A percentile compares a stretch with the other conserved stretches of the same genome.
phyloP scores from a whole-genome alignment of 2,329 filamentous ascomycete species.

The Aspergillus texensis region DNA sequence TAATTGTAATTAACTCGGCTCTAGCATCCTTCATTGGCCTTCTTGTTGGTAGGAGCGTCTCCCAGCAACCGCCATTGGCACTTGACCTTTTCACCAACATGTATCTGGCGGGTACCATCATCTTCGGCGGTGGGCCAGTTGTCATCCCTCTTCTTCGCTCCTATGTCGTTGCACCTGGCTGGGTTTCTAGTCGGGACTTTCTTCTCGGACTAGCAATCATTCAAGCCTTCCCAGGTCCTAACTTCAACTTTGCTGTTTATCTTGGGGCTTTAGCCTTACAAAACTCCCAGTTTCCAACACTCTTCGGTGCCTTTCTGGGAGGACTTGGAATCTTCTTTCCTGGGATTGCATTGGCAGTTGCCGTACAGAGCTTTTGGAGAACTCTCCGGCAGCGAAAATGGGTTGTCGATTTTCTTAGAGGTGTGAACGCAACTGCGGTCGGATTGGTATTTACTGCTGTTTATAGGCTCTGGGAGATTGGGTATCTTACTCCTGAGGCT shows the following conservation, averaged over 20 bases:
- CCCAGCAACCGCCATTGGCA: no score
- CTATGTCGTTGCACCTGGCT: constrained; percentile 66
- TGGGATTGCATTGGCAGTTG: constrained; percentile 38
- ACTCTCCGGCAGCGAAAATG: constrained; percentile 49
- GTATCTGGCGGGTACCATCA: constrained; percentile 72
- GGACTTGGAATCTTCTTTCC: constrained; percentile 50
- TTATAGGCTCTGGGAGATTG: constrained; percentile 65
- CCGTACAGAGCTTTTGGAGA: constrained; percentile 56
- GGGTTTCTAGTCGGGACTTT: constrained; percentile 72
- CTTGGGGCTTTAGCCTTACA: constrained; percentile 56
- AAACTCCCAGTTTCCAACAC: constrained; percentile 29
- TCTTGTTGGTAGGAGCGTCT: no score
- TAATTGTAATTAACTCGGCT: no score
- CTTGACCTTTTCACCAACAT: constrained; percentile 68
- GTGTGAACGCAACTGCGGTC: constrained; percentile 63
- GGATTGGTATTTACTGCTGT: constrained; percentile 67
- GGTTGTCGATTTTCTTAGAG: constrained; percentile 56
- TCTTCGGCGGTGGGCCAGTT: constrained; percentile 66
- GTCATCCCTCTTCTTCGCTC: constrained; percentile 66
- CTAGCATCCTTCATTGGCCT: no score
- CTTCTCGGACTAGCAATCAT: constrained; percentile 72
- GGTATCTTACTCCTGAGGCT: constrained; percentile 56
- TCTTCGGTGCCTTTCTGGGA: constrained; percentile 55
- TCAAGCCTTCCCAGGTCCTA: constrained; percentile 68
- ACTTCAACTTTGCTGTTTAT: constrained; percentile 57